Percentiles rank a stretch among this genome's conserved stretches.
Conservation (phyloP, 164 flowering plant species). For the Euptelea pleiosperma region DNA sequence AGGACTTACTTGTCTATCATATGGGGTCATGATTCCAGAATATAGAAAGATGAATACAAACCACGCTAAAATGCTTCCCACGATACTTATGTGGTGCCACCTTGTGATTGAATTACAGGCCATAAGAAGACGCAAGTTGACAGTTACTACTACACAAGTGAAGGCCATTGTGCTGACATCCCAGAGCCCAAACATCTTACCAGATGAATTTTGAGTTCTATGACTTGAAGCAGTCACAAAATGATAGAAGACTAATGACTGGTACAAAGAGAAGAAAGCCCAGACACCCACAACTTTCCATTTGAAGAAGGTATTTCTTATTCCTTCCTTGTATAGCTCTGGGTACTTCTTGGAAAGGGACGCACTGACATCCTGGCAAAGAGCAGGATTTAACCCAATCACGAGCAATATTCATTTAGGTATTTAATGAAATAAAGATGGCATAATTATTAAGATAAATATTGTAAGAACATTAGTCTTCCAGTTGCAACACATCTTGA, state of each 20-base stretch:
- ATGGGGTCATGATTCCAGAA: slow-evolving; percentile 55
- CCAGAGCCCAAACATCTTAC: slow-evolving; percentile 91
- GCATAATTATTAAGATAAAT: background rate
- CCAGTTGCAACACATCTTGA: background rate
- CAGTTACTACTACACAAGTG: slow-evolving; percentile 80
- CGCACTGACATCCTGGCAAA: slow-evolving; percentile 85
- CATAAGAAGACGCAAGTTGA: slow-evolving; percentile 86
- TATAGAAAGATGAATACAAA: slow-evolving; percentile 76
- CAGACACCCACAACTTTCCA: slow-evolving; percentile 80
- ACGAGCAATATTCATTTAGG: background rate
- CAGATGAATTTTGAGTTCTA: slow-evolving; percentile 52
- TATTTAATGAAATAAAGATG: background rate
- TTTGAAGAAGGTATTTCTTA: slow-evolving; percentile 69
- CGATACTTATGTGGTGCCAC: slow-evolving; percentile 83
- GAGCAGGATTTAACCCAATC: background rate
- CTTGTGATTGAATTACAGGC: slow-evolving; percentile 76
- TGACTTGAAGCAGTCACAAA: slow-evolving; percentile 57
- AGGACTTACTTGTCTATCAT: slow-evolving; percentile 54
- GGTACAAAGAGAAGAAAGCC: slow-evolving; percentile 82
- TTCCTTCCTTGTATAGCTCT: slow-evolving; percentile 80
- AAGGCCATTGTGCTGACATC: slow-evolving; percentile 95
- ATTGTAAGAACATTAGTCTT: no score
- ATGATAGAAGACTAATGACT: slow-evolving; percentile 68
- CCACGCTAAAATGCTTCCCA: slow-evolving; percentile 92
- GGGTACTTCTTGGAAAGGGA: slow-evolving; percentile 90